Percentiles rank a stretch among this genome's conserved stretches.
Conservation (phyloP, 2,329 filamentous ascomycete species). For the Bisporella sp. region DNA sequence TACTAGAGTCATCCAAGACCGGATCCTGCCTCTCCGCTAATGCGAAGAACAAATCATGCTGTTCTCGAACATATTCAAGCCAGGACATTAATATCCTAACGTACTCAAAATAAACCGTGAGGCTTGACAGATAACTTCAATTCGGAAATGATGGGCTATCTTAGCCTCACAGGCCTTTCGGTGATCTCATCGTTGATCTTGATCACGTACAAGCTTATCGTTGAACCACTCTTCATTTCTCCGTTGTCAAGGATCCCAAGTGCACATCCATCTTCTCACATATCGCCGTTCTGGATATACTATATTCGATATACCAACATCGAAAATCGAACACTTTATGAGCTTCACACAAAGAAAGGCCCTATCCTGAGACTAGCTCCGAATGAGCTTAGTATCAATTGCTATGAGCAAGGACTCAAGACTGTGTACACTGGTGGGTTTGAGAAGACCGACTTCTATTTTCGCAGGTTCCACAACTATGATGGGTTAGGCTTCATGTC, state of each 20-base stretch:
- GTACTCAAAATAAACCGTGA: too few relatives aligned
- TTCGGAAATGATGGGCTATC: too few relatives aligned
- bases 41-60: too few relatives aligned
- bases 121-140: too few relatives aligned
- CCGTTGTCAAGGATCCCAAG: slow-evolving; percentile 57
- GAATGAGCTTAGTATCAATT: slow-evolving; percentile 8
- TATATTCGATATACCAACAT: slow-evolving; percentile 36
- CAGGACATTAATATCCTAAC: too few relatives aligned
- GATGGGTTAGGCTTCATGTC: slow-evolving; percentile 37
- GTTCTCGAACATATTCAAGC: too few relatives aligned
- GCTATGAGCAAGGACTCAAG: slow-evolving; percentile 4
- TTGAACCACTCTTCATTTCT: slow-evolving; percentile 37
- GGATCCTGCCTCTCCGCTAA: too few relatives aligned
- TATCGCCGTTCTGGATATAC: slow-evolving; percentile 60
- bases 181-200: too few relatives aligned
- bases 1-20: too few relatives aligned
- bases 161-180: too few relatives aligned
- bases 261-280: slow-evolving; percentile 56
- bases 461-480: slow-evolving; percentile 57
- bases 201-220: background rate
- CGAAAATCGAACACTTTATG: slow-evolving; percentile 16
- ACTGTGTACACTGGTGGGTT: slow-evolving; percentile 8
- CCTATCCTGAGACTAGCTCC: slow-evolving; percentile 10
- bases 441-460: slow-evolving; percentile 11
- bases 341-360: slow-evolving; percentile 5